Base-by-base conservation (phyloP, 208 protist genomes). In the Wallacemonas sp. region DNA sequence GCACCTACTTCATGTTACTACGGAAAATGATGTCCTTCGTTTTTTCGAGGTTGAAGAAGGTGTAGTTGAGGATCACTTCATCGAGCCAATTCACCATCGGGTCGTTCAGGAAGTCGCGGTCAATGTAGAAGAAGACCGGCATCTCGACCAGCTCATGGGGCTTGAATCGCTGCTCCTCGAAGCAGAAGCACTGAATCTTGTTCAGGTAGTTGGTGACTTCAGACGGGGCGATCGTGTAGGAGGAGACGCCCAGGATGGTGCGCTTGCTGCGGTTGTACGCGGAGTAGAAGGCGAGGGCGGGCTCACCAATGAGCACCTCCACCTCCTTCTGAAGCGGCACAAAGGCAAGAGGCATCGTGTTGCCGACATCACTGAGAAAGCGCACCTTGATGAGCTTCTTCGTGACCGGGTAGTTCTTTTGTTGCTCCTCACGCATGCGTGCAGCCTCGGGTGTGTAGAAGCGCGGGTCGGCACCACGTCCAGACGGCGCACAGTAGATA, bases 111-210 rank as follows among this genome's bases (percentile, higher is more conserved):
- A 98, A 93, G 62, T 98, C 96, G 3, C 93, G 89, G 63, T 99
- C 96, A 66, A 99, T 96, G 77, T 97, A 98, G 78, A 99, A 99
- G 70, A 98, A 97, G 1, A 99, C 96, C 29, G 97, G 97, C 93
- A 99, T 97, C 76, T 99, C 95, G 0, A 99, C 92, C 34, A 96
- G 71, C 83, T 98, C 95, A 62, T 97, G 79, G 32, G 97, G 92
- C 69, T 96, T 96, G 63, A 98, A 92, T 19, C 94, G 91, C 76
- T 98, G 95, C 79, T 98, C 94, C 70, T 98, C 93, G 41, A 98
- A 98, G 75, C 95, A 99, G 68, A 99, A 99, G 76, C 97, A 99
- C 84, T 99, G 96, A 70, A 98, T 98, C 76, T 98, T 98, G 67
- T 98, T 98, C 45, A 98, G 90, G 76, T 98, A 98, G 58, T 88